Base-by-base conservation (phyloP, 208 protist genomes). In the Leishmania major region DNA sequence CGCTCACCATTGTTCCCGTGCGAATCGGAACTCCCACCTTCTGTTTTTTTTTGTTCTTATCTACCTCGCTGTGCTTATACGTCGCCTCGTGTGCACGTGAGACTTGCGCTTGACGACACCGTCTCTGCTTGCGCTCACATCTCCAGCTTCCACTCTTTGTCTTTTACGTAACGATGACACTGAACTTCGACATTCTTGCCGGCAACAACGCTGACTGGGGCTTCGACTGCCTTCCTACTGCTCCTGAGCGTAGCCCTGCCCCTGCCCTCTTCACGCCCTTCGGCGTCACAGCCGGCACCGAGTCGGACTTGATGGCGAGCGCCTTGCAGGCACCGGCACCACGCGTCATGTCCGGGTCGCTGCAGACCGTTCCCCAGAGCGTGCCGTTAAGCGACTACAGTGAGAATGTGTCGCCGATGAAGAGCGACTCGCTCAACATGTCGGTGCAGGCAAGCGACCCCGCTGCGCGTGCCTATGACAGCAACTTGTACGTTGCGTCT, bases 401-500 rank as follows among this genome's bases (percentile, higher is more conserved):
- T 35, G 83, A 82, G 57, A 86, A 86, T 69, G 51, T 82, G 70
- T 82, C 83, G 45, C 74, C 83, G 28, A 82, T 86, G 83, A 78
- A 79, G 73, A 86, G 82, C 62, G 83, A 82, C 31, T 75, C 83
- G 47, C 66, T 86, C 22, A 67, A 22, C 74, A 67, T 71, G 80
- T 43, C 77, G 3, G 47, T 77, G 72, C 81, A 60, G 78, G 75
- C 78, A 45, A 83, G 84, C 57, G 80, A 83, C 60, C 59, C 80
- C 1, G 77, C 76, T 25, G 77, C 72, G 35, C 80, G 80, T 3
- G 77, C 77, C 62, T 80, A 78, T 37, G 90, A 89, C 75, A 91
- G 88, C 82, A 96, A 96, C 89, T 35, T 94, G 15, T 96, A 96
- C 80, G 91, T 93, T 37, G 91, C 91, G 22, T 90, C 82, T 13